Conservation (phyloP, 768 basidiomycete species). For the Russula foetens region DNA sequence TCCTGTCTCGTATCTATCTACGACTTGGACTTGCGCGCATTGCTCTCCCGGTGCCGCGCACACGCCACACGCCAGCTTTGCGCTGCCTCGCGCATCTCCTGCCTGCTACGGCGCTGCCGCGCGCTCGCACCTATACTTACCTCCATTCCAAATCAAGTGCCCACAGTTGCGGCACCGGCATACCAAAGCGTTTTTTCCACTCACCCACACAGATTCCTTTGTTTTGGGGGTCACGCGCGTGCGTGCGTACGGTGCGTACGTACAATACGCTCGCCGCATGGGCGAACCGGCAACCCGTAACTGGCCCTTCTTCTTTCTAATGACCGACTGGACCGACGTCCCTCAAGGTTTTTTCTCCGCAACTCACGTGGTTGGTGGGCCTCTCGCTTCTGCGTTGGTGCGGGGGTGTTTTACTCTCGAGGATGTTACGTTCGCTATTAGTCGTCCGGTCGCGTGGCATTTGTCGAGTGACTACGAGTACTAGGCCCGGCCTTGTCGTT, state of each 20-base stretch:
- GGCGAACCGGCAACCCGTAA: too few relatives aligned
- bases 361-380: too few relatives aligned
- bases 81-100: slow-evolving; percentile 11
- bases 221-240: not conserved
- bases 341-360: too few relatives aligned
- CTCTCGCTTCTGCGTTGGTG: too few relatives aligned
- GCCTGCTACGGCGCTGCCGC: slow-evolving; percentile 6
- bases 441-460: too few relatives aligned
- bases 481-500: too few relatives aligned
- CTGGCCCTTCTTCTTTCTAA: too few relatives aligned
- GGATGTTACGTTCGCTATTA: too few relatives aligned
- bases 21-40: not conserved
- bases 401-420: too few relatives aligned
- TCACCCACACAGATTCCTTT: not conserved
- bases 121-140: not conserved
- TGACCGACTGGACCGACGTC: too few relatives aligned
- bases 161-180: not conserved
- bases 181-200: not conserved
- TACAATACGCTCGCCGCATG: not conserved
- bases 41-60: too few relatives aligned
- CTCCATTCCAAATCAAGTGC: not conserved
- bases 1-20: slow-evolving; percentile 5
- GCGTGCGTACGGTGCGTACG: not conserved
- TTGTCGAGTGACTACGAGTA: too few relatives aligned
- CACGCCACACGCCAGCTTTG: not conserved